Evolutionary conservation across 805 yeast species (phyloP), one percentile per base, ranked within the genome.

Genomic region (Myxozyma udenii): DNA sequence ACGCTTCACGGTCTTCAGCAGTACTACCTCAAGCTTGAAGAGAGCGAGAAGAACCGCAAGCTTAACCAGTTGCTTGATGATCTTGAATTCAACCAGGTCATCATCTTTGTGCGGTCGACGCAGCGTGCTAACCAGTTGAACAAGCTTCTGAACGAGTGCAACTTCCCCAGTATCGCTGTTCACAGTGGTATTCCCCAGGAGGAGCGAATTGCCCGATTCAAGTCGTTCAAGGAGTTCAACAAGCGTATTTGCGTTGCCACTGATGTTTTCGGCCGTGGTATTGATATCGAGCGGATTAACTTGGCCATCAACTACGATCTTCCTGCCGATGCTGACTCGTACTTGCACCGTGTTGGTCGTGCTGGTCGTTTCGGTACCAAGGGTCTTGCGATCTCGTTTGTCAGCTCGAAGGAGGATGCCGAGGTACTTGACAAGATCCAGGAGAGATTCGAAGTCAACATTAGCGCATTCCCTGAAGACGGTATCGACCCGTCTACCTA

Each of bases 351-450:
- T 78, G 98, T 91, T 59, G 98, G 98, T 69, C 89, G 98, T 82
- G 98, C 98, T 63, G 98, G 98, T 75, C 90, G 98, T 80, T 91
- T 91, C 66, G 98, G 98, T 78, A 91, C 98, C 69, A 91, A 91
- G 77, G 98, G 98, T 76, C 82, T 93, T 65, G 95, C 97, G 48
- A 79, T 93, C 53, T 87, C 96, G 38, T 87, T 91, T 61, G 93
- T 93, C 49, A 78, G 93, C 39, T 78, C 83, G 53, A 85, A 82
- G 65, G 91, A 83, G 60, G 98, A 93, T 68, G 89, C 88, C 72
- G 87, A 84, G 74, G 86, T 90, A 39, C 78, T 93, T 71, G 85
- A 79, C 66, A 85, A 88, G 74, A 93, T 93, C 69, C 98, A 93
- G 78, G 95, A 87, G 64, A 84, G 98, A 75, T 93, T 93, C 73